These are phyloP conservation scores for Anaeramoeba flamelloides DNA, from an alignment of 78 protist genomes.

Conservation along the genomic window DNA sequence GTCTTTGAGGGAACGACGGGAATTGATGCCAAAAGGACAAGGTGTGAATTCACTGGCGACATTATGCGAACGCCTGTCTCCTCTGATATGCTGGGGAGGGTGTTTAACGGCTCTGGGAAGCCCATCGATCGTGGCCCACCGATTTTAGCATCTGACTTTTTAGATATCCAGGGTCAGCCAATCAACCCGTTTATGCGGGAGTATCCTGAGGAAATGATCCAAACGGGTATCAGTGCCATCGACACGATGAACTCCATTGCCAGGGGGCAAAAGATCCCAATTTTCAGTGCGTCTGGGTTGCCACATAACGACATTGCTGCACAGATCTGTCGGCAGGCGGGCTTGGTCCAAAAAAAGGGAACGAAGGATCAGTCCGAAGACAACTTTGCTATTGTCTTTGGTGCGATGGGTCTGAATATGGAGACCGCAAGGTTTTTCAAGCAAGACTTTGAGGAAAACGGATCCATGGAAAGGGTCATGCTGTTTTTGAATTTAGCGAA, in stretches of 20 bases:
- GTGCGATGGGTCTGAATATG: conserved; percentile 98
- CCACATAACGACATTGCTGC: conserved; percentile 95
- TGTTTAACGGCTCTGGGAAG: conserved; percentile 98
- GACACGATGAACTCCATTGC: conserved; percentile 97
- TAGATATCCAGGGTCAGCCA: conserved; percentile 82
- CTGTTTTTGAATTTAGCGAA: conserved; percentile 96
- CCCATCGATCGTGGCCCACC: conserved; percentile 91
- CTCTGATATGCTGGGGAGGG: conserved; percentile 98
- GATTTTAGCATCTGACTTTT: conserved; percentile 83
- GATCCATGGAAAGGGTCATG: conserved; percentile 74
- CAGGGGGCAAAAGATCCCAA: conserved; percentile 99
- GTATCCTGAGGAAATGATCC: conserved; percentile 99
- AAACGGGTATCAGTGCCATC: conserved; percentile 97
- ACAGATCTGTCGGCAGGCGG: no score
- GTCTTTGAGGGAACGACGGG: conserved; percentile 97
- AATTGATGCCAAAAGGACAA: conserved; percentile 79
- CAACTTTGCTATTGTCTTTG: conserved; percentile 96
- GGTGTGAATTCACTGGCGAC: conserved; percentile 86
- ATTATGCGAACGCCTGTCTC: conserved; percentile 69
- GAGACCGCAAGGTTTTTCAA: conserved; percentile 99
- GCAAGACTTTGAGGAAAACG: conserved; percentile 90
- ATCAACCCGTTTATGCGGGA: conserved; percentile 89
- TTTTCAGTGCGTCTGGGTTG: conserved; percentile 97
- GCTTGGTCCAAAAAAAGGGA: conserved; percentile 74
- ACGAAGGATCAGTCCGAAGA: conserved; percentile 64